These are phyloP conservation scores for Sporothrix euskadiensis DNA, from an alignment of 2,329 filamentous ascomycete genomes.

Conservation along the genomic window DNA sequence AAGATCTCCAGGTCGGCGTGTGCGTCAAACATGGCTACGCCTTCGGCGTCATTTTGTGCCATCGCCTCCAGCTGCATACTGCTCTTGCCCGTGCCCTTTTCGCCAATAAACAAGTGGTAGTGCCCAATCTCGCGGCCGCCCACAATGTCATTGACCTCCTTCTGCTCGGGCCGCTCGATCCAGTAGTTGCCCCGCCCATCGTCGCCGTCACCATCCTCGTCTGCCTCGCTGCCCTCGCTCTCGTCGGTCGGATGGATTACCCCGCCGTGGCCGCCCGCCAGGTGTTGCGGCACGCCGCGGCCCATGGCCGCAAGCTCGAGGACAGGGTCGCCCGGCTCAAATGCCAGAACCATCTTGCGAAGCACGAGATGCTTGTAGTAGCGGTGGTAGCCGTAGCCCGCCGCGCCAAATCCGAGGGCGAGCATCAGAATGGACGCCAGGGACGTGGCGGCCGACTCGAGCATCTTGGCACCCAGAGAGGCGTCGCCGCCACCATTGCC, in stretches of 20 bases:
- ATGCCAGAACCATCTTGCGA: conserved; percentile 90
- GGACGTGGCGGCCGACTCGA: conserved; percentile 73
- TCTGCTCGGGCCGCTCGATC: conserved; percentile 82
- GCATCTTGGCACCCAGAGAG: conserved; percentile 60
- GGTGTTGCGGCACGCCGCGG: conserved; percentile 52
- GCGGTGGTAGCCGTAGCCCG: conserved; percentile 76
- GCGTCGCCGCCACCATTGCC: conserved; percentile 30
- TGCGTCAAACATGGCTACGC: conserved; percentile 92
- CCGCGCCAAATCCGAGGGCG: conserved; percentile 62
- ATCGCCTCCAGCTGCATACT: conserved; percentile 96
- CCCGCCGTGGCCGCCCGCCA: conserved; percentile 18
- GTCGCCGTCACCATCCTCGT: not conserved
- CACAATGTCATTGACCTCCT: conserved; percentile 78
- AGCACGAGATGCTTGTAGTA: conserved; percentile 88
- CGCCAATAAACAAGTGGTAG: conserved; percentile 88
- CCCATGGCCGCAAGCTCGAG: conserved; percentile 72
- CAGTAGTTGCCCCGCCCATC: conserved; percentile 59
- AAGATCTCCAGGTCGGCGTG: conserved; percentile 96
- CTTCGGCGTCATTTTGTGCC: conserved; percentile 85
- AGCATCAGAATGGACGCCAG: conserved; percentile 73
- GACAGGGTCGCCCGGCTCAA: conserved; percentile 87
- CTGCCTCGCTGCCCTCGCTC: conserved; percentile 41
- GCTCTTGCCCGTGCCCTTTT: conserved; percentile 95
- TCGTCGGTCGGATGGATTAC: conserved; percentile 11
- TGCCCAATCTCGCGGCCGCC: conserved; percentile 71